Evolutionary conservation across 371 early-diverging fungal genomes (phyloP).

Genomic region (Zopfochytrium polystomum): DNA sequence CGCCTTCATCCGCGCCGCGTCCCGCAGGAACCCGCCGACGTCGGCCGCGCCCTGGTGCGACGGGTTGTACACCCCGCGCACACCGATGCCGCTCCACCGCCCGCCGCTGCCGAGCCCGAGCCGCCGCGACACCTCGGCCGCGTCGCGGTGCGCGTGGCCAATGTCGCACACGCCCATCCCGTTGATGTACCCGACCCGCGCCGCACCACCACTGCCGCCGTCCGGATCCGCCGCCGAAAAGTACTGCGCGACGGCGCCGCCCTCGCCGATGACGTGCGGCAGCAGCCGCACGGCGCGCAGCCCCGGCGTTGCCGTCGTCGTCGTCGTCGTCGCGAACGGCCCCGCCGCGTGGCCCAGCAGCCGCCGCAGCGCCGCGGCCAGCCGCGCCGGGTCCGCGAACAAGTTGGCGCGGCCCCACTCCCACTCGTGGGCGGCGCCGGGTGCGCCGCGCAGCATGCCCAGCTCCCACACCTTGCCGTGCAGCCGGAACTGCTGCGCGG

Average conservation of each 20-base stretch:
- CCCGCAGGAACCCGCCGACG: neutral
- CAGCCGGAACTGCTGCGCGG: neutral
- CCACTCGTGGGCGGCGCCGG: neutral
- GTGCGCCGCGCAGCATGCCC: neutral
- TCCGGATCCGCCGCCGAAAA: neutral
- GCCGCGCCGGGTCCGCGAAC: neutral
- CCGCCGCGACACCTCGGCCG: neutral
- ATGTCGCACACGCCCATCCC: neutral
- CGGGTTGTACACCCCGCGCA: neutral
- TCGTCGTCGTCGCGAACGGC: neutral
- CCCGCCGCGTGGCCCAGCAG: neutral
- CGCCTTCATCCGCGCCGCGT: neutral
- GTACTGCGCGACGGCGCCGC: neutral
- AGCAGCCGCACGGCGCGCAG: neutral
- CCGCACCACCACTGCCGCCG: neutral
- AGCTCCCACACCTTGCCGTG: neutral
- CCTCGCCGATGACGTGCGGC: neutral
- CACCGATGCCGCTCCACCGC: neutral
- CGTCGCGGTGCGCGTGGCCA: neutral
- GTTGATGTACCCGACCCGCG: neutral
- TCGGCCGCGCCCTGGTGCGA: neutral
- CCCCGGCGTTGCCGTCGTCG: neutral
- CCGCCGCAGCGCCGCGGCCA: neutral
- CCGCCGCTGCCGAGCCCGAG: neutral
- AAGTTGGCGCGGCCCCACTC: neutral